Evolutionary conservation across 208 protist genomes (phyloP), one percentile per base, ranked within the genome.

Genomic region (Porcisia hertigi): DNA sequence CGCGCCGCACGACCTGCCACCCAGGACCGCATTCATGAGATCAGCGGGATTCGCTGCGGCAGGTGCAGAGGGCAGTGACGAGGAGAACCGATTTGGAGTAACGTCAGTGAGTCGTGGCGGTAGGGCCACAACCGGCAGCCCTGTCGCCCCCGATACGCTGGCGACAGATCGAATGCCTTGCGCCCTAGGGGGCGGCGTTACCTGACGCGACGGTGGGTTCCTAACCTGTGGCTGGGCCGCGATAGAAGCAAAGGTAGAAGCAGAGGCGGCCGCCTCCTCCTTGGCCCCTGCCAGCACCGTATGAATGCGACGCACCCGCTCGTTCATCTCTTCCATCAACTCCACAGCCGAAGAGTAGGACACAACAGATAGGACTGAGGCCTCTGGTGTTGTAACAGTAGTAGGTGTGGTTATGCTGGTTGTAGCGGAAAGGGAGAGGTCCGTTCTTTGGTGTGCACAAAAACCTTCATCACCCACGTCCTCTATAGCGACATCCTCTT

Each of bases 271-370:
- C 7, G 25, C 25, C 47, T 59, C 52, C 59, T 70, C 34, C 12
- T 55, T 23, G 2, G 34, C 57, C 45, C 85, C 80, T 25, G 70
- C 36, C 47, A 94, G 78, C 20, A 91, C 60, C 9, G 71, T 67
- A 63, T 89, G 82, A 34, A 94, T 88, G 65, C 81, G 76, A 47
- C 79, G 76, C 43, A 94, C 81, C 18, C 90, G 90, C 53, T 84
- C 83, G n/a, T 71, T 69, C 87, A 92, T 91, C 70, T 82, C 64
- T 2, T 78, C 65, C 30, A 92, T 67, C 54, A 88, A 73, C 52
- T 66, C 64, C 25, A 71, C 53, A 5, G 49, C 78, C 49, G 77
- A 67, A 8, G 65, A 64, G 34, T 73, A 66, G 7, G 77, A 76
- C 18, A 57, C 2, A 14, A 73, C 55, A 2, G 71, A 70, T 9